Base-by-base conservation (phyloP, 306 rosid genomes). In the Corylus americana region DNA sequence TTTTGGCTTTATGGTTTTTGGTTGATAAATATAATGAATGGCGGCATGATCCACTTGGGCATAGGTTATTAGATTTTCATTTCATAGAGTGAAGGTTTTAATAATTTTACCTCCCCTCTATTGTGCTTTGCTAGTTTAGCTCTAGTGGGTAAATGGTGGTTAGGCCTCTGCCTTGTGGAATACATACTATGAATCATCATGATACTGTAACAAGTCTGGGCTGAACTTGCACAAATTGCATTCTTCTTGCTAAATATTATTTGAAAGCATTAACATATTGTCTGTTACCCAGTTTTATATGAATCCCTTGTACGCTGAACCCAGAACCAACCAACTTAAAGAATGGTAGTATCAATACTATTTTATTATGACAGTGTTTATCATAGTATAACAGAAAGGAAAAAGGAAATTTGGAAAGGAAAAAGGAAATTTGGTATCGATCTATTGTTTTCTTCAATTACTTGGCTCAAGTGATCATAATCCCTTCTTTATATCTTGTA, bases 61-160 rank as follows among this genome's bases (percentile, higher is more conserved):
- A 57, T 20, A n/a, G 31, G 63, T 57, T n/a, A 57, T 20, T 57
- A 25, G 12, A 57, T 7, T 20, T 57, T n/a, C 63, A 20, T 57
- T 42, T 57, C 63, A 20, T 57, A 57, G 31, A 0, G 31, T 57
- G 29, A 57, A 50, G 16, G 63, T 50, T 31, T 39, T n/a, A 51
- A 13, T 27, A 11, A 20, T 48, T 70, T 16, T 11, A 51, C 18
- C 5, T 63, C 31, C 67, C 49, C 51, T 18, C 22, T 54, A 25
- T 9, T 49, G 67, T 47, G 69, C 55, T 58, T 77, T 44, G 47
- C 39, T 42, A 61, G 80, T 22, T 64, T 39, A 35, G 74, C 61
- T 55, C 29, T 39, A 54, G 53, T 61, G 14, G 3, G 11, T 58
- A 58, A 58, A 11, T 58, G 64, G 64, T 58, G 64, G 11, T 10